Conservation (phyloP, 2,329 filamentous ascomycete species). For the Amauroascus verrucosus region DNA sequence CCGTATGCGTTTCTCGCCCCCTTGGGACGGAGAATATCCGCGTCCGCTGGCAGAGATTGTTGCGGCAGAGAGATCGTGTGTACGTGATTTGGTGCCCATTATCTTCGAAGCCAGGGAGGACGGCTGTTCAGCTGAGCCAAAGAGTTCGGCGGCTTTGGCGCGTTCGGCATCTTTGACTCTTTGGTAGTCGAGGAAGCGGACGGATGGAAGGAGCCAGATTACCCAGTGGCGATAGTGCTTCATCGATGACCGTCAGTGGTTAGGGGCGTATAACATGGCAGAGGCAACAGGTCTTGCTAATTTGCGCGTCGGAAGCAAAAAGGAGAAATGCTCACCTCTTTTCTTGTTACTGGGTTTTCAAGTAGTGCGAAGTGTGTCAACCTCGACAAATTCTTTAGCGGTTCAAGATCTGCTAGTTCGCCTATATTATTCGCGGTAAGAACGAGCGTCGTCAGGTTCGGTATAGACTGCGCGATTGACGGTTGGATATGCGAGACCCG, state of each 20-base stretch:
- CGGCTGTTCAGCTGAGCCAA: slow-evolving; percentile 62
- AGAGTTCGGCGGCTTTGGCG: slow-evolving; percentile 63
- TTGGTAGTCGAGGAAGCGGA: slow-evolving; percentile 84
- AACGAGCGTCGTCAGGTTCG: slow-evolving; percentile 71
- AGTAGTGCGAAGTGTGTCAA: slow-evolving; percentile 71
- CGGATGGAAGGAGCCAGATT: slow-evolving; percentile 70
- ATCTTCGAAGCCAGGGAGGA: slow-evolving; percentile 75
- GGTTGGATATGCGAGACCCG: slow-evolving; percentile 73
- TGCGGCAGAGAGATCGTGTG: slow-evolving; percentile 51
- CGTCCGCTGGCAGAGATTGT: slow-evolving; percentile 29
- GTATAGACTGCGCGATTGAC: slow-evolving; percentile 61
- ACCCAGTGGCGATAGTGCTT: slow-evolving; percentile 90
- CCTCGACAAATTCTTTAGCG: slow-evolving; percentile 56
- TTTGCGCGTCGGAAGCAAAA: no score
- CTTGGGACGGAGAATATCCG: slow-evolving; percentile 30
- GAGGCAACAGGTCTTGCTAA: no score
- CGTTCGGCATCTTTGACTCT: slow-evolving; percentile 86
- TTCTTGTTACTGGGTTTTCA: slow-evolving; percentile 84
- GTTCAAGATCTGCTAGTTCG: slow-evolving; percentile 80
- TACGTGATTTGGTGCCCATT: slow-evolving; percentile 70
- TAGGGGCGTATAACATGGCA: background rate
- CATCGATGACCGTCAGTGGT: background rate
- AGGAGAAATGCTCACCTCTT: slow-evolving; percentile 58
- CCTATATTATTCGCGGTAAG: slow-evolving; percentile 71
- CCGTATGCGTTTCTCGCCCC: slow-evolving; percentile 55